These are phyloP conservation scores for Arabis hirsuta DNA, from an alignment of 345 rosid species.

Conservation along the genomic window DNA sequence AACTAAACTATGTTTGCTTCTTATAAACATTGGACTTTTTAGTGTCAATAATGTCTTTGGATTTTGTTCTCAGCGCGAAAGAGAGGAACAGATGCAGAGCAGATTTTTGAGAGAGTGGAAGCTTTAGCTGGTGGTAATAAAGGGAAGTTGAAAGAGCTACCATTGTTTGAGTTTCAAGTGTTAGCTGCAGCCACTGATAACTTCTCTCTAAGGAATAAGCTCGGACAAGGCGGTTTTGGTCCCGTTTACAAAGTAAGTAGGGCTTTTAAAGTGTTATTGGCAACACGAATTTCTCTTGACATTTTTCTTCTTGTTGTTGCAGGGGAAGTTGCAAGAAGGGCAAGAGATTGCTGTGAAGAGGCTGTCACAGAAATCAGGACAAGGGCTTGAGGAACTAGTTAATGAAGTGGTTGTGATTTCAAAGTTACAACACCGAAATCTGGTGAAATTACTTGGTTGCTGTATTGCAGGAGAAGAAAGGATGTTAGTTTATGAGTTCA, in stretches of 20 bases:
- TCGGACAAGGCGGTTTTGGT: conserved; percentile 60
- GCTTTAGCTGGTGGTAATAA: conserved; percentile 46
- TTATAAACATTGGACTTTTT: background rate
- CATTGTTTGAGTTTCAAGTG: conserved; percentile 50
- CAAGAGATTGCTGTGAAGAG: conserved; percentile 65
- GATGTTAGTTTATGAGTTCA: conserved; percentile 66
- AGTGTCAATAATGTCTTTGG: background rate
- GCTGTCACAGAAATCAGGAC: conserved; percentile 57
- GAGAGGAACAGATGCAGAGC: conserved; percentile 38
- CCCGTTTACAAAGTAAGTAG: conserved; percentile 48
- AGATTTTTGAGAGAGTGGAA: conserved; percentile 42
- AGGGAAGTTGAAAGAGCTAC: conserved; percentile 46
- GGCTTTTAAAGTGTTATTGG: background rate
- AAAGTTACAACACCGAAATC: conserved; percentile 67
- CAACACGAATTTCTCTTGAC: background rate
- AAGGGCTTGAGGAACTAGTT: conserved; percentile 63
- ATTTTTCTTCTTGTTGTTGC: background rate
- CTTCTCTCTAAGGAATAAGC: conserved; percentile 46
- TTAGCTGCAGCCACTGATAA: conserved; percentile 51
- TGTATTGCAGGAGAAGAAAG: conserved; percentile 60
- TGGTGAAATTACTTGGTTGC: conserved; percentile 63
- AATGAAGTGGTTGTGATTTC: conserved; percentile 67
- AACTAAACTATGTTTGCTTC: conserved; percentile 17
- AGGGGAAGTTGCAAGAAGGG: conserved; percentile 59
- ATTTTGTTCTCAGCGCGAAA: conserved; percentile 31